Evolutionary conservation across 78 protist species (phyloP).

Genomic region (Dictyostelium firmibasis): DNA sequence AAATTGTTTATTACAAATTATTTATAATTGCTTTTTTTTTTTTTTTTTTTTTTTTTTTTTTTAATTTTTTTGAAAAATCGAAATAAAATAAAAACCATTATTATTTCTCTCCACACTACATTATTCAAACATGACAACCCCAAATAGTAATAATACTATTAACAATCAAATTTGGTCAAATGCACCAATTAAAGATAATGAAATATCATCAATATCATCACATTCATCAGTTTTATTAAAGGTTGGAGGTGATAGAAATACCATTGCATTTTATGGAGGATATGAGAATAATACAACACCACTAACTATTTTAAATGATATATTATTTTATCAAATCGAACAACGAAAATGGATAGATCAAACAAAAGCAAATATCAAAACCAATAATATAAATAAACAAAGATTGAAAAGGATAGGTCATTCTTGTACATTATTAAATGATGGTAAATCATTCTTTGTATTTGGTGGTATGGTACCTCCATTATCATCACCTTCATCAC

Average conservation of each 20-base stretch:
- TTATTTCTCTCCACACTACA: too few species aligned
- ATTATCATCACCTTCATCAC: background rate
- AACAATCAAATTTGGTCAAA: conserved; percentile 33
- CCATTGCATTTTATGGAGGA: conserved; percentile 41
- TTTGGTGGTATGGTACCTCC: conserved; percentile 27
- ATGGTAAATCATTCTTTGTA: background rate
- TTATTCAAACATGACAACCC: background rate
- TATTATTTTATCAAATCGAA: conserved; percentile 15
- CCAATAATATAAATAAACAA: background rate
- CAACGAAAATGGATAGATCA: conserved; percentile 22
- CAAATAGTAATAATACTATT: background rate
- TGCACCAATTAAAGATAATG: background rate
- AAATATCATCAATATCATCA: conserved; percentile 30
- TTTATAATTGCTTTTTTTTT: background rate
- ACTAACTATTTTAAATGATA: background rate
- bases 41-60: background rate
- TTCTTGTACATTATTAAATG: conserved; percentile 1
- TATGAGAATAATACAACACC: conserved; percentile 33
- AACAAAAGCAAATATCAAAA: background rate
- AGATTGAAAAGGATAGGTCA: conserved; percentile 62
- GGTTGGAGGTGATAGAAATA: background rate
- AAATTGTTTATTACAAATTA: background rate
- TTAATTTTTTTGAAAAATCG: background rate
- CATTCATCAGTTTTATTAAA: conserved; percentile 28
- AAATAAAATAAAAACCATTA: background rate